Base-by-base conservation (phyloP, 768 basidiomycete genomes). In the Xerocomus spinulosus region DNA sequence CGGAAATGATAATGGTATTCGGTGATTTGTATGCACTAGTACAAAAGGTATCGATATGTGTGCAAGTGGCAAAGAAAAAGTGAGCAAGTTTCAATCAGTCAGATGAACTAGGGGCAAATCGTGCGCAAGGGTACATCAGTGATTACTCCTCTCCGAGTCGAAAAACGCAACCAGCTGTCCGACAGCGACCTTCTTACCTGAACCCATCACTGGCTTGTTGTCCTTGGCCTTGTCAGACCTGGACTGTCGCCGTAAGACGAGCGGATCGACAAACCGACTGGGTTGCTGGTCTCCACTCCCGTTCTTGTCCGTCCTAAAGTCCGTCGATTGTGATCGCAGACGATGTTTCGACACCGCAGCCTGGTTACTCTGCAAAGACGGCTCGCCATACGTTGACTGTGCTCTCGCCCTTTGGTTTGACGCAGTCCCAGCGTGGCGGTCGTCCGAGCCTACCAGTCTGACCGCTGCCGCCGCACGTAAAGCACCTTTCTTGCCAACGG, bases 111-210 rank as follows among this genome's bases (percentile, higher is more conserved):
- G n/a, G n/a, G n/a, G n/a, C n/a, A n/a, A n/a, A n/a, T n/a, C n/a
- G n/a, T n/a, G n/a, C n/a, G n/a, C n/a, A 20, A 28, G 3, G 23
- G 6, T 17, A 21, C 17, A 17, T 49, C 45, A 42, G 40, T 33
- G 38, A 20, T 49, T 33, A 35, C 30, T 15, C 52, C 44, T 61
- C 41, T 68, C 67, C 20, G 65, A 63, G 28, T 91, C 86, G 57
- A 92, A 92, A 67, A 86, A 92, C n/a, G 87, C 87, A 13, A 90
- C 86, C 35, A 92, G 67, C 58, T 91, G 78, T 9, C 82, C 85
- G 34, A 92, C 76, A 1, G 85, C 80, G 13, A 87, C 77, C 70
- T 89, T 90, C 44, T 73, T 80, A 35, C 70, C 74, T 4, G 58
- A 42, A 40, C 49, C 71, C 57, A 50, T 54, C 37, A 61, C 61